Evolutionary conservation across 345 rosid species (phyloP), one percentile per base, ranked within the genome.

Genomic region (Aquilaria sinensis): DNA sequence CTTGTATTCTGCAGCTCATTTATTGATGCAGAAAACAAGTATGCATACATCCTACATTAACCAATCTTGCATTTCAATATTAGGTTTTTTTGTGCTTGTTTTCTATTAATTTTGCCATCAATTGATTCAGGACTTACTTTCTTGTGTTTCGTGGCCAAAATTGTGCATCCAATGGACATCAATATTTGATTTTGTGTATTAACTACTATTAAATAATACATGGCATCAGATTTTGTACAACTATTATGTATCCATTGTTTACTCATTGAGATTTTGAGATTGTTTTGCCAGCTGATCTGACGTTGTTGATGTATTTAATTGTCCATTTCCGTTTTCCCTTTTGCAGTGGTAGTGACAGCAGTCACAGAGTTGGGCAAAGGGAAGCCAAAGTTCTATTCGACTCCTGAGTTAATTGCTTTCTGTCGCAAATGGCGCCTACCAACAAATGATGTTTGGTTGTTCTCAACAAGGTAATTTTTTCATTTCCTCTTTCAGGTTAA

Each of bases 401-500:
- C 99, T 67, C 86, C 97, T 46, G 89, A 94, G 75, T 63, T 94
- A 51, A 81, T 86, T 78, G 85, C 88, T 52, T 90, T 94, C 72
- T 94, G 97, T 75, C 77, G 88, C 67, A 85, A 77, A 67, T 94
- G 97, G 97, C 89, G 89, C 51, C 82, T 93, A 63, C 89, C 99
- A 23, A 90, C 92, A 33, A 93, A 93, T 82, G 92, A 93, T 62
- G 72, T 93, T 47, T 93, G 98, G 96, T 77, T 93, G 72, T 85
- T 88, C 79, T 93, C 97, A 63, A 76, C 97, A 67, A 88, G 98
- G 98, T 93, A 72, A 72, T 66, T 58, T 37, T 5, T 37, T 37
- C 23, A 9, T 37, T 37, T 37, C 43, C 43, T 37, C 29, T 51
- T 51, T 51, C 30, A 14, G 8, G 9, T n/a, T 13, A n/a, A 53